Conservation (phyloP, 176 grass and related monocot genomes). For the Avena sativa region DNA sequence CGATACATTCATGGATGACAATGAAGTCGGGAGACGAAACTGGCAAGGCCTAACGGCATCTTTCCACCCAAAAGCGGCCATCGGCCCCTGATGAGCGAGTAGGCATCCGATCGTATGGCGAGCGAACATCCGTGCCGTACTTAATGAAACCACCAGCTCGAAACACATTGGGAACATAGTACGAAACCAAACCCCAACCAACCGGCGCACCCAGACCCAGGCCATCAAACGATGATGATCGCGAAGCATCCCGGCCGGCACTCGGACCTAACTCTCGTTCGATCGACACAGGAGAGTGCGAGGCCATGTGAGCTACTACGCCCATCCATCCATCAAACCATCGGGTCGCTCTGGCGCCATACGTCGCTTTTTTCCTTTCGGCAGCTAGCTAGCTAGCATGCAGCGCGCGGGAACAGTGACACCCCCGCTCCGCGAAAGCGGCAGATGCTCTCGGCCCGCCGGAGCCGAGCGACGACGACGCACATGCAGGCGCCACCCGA, state of each 20-base stretch:
- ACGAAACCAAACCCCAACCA: neutral
- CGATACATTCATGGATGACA: neutral
- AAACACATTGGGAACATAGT: neutral
- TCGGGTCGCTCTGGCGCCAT: neutral
- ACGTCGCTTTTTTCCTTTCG: slow-evolving; percentile 10
- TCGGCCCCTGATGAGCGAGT: neutral
- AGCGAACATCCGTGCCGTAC: neutral
- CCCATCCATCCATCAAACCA: too few species aligned
- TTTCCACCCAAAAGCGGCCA: neutral
- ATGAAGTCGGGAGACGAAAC: neutral
- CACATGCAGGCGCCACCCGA: neutral
- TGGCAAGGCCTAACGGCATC: neutral
- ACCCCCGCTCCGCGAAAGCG: neutral
- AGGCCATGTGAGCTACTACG: neutral
- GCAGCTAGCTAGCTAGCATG: neutral
- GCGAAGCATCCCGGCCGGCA: neutral
- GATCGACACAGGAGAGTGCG: neutral
- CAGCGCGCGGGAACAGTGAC: neutral
- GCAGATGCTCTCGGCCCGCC: neutral
- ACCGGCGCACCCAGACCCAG: neutral
- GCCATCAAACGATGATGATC: neutral
- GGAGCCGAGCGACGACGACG: neutral
- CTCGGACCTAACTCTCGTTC: neutral
- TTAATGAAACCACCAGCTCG: neutral
- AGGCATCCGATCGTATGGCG: neutral